A percentile compares a stretch with the other conserved stretches of the same genome.
Evolutionary conservation across 176 grass and related monocot genomes (phyloP).

Genomic region (Typha latifolia): DNA sequence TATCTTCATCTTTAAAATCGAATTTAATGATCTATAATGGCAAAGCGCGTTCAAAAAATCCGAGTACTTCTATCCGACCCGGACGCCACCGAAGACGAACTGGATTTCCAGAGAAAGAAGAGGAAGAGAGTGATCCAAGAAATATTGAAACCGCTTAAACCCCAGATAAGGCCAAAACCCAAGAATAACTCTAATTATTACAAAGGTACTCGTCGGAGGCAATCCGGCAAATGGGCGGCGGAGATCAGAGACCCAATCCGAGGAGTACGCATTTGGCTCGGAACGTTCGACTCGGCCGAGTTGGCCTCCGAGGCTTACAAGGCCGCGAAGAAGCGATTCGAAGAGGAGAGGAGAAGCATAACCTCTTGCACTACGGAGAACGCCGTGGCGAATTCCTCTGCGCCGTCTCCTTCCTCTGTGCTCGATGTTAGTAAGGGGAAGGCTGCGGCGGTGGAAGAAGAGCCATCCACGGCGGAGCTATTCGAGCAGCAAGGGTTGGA

Average conservation of each 20-base stretch:
- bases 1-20: background rate
- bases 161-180: background rate
- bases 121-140: constrained; percentile 31
- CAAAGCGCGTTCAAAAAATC: constrained; percentile 12
- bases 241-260: constrained; percentile 21
- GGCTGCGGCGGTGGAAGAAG: background rate
- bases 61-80: constrained; percentile 40
- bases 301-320: constrained; percentile 5
- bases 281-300: constrained; percentile 28
- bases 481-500: background rate
- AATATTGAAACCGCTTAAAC: constrained; percentile 3
- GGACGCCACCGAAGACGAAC: constrained; percentile 34
- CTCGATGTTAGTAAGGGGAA: background rate
- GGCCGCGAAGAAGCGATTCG: background rate
- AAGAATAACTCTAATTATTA: background rate
- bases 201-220: constrained; percentile 15
- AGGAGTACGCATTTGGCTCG: constrained; percentile 25
- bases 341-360: background rate
- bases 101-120: background rate
- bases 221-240: constrained; percentile 22
- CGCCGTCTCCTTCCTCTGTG: background rate
- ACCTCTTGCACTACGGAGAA: background rate
- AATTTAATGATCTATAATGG: constrained; percentile 2
- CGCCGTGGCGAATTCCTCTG: background rate
- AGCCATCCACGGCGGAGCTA: background rate